phyloP scores from a whole-genome alignment of 2,329 filamentous ascomycete genomes.

The Fusarium lateritium region DNA sequence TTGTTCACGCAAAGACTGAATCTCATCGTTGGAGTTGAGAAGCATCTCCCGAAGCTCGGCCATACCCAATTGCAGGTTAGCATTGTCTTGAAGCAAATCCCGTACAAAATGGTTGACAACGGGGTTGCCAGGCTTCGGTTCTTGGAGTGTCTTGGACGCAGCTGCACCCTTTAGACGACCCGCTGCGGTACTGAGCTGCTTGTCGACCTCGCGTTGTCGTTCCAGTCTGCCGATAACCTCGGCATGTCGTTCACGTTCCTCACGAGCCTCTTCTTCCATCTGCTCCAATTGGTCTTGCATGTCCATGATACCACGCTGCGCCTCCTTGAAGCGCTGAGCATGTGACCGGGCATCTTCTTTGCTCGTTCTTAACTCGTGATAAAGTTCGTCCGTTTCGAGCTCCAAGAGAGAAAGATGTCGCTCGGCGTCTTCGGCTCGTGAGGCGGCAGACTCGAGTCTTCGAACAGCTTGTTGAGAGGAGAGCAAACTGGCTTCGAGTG shows the following conservation, averaged over 20 bases:
- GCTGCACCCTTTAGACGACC: constrained; percentile 86
- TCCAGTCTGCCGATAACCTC: constrained; percentile 89
- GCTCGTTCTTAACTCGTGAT: constrained; percentile 75
- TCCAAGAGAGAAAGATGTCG: constrained; percentile 84
- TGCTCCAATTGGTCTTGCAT: constrained; percentile 90
- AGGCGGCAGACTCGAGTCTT: constrained; percentile 79
- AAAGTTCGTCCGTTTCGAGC: constrained; percentile 81
- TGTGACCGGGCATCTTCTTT: constrained; percentile 84
- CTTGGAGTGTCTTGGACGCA: constrained; percentile 75
- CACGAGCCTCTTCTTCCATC: constrained; percentile 86
- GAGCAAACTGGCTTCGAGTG: constrained; percentile 81
- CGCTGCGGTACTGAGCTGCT: constrained; percentile 84
- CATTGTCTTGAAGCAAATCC: constrained; percentile 95
- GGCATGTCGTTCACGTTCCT: constrained; percentile 85
- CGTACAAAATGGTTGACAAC: constrained; percentile 97
- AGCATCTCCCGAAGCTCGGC: constrained; percentile 93
- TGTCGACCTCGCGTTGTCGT: constrained; percentile 84
- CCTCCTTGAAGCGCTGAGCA: constrained; percentile 85
- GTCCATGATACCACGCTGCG: constrained; percentile 82
- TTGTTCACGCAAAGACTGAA: constrained; percentile 87
- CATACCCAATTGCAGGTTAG: constrained; percentile 91
- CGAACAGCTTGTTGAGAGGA: constrained; percentile 84
- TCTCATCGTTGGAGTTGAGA: constrained; percentile 92
- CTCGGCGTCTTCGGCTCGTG: constrained; percentile 84
- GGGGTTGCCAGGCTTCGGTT: constrained; percentile 71